Base-by-base conservation (phyloP, 2,329 filamentous ascomycete genomes). In the Cercospora zeae-maydis region DNA sequence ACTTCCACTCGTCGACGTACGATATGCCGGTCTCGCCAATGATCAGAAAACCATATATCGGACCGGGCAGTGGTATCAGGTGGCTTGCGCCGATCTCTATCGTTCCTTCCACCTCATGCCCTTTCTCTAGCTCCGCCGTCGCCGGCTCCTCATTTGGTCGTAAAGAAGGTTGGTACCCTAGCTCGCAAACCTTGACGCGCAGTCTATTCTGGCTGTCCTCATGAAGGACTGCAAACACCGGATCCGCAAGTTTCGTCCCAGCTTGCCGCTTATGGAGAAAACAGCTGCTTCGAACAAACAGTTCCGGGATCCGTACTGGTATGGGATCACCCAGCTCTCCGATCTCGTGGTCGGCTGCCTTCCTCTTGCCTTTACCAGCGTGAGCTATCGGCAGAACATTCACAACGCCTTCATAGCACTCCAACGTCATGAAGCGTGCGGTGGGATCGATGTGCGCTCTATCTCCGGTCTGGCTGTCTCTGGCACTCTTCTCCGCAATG, bases 401-500 rank as follows among this genome's bases (percentile, higher is more conserved):
- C 34, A 90, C 79, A 4, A 90, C 82, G 14, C 88, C 88, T 72
- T 90, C 87, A 66, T 87, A 89, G 7, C 89, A 78, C 72, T 90
- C 86, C 66, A 90, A 73, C 2, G 85, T 85, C 81, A 90, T 82
- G 74, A 86, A 88, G 24, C 81, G 79, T 6, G 89, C 88, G 0
- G 88, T 89, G 0, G 92, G 92, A 74, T 98, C 93, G 4, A 96
- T 87, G 65, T 93, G 81, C 70, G 91, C 93, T 71, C 90, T 84
- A 76, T 96, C 91, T 69, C 90, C 88, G 63, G 90, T 93, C 75
- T 93, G 90, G 7, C 89, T 88, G 72, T 96, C 90, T 58, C 91
- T 78, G 31, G 84, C 81, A 9, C 83, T 82, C 70, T 84, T 84
- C 70, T 87, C 84, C 34, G 84, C 80, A 60, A 88, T 78, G 69